These are phyloP conservation scores for Beta lomatogona DNA, from an alignment of 179 eudicot species.

Conservation along the genomic window DNA sequence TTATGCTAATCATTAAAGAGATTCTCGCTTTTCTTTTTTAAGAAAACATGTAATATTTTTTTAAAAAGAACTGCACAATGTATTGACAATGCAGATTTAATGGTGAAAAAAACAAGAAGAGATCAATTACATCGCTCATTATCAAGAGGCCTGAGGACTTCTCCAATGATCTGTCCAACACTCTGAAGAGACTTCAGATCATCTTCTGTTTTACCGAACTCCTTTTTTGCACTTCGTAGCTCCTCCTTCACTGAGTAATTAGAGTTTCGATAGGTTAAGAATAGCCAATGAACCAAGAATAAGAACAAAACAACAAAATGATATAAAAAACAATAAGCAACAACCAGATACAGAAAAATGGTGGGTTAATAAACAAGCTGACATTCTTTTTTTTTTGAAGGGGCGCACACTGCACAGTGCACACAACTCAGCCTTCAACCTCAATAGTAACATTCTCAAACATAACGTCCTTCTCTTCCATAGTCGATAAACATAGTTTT, in stretches of 20 bases:
- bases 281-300: not conserved
- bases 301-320: conserved; percentile 5
- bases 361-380: too few relatives aligned
- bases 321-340: not conserved
- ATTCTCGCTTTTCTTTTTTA: not conserved
- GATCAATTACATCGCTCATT: conserved; percentile 76
- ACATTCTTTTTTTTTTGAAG: not conserved
- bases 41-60: not conserved
- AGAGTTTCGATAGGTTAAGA: conserved; percentile 17
- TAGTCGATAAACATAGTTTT: too few relatives aligned
- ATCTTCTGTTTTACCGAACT: conserved; percentile 91
- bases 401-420: not conserved
- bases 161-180: conserved; percentile 98
- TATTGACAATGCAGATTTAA: not conserved
- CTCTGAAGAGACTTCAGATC: conserved; percentile 98
- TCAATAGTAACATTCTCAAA: not conserved
- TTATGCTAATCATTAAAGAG: not conserved
- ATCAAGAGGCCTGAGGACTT: conserved; percentile 96
- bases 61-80: too few relatives aligned
- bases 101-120: not conserved
- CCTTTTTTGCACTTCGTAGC: conserved; percentile 73
- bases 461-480: too few relatives aligned
- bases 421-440: not conserved
- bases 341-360: not conserved
- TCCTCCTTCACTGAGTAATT: conserved; percentile 67